These are phyloP conservation scores for Cyclocybe cylindracea DNA, from an alignment of 768 basidiomycete species.

Conservation along the genomic window DNA sequence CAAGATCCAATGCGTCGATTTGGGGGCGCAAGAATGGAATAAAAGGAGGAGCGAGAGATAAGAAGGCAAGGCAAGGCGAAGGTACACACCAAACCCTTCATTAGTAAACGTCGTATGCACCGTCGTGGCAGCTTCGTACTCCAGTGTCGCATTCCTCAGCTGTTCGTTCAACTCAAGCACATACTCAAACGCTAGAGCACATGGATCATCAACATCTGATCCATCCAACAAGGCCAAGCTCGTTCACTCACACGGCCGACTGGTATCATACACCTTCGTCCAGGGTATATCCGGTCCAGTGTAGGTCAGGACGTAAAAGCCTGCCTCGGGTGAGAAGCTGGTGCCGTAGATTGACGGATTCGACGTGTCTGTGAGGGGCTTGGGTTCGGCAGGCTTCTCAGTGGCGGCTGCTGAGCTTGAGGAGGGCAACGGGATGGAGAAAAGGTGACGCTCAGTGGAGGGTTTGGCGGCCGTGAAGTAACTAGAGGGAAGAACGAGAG, in stretches of 20 bases:
- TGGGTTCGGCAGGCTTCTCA: slow-evolving; percentile 37
- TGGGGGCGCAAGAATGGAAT: no score
- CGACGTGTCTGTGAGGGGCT: slow-evolving; percentile 51
- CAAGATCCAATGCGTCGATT: no score
- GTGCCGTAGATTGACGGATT: slow-evolving; percentile 62
- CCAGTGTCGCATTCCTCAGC: slow-evolving; percentile 61
- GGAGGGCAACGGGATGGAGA: slow-evolving; percentile 72
- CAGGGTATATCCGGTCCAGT: slow-evolving; percentile 83
- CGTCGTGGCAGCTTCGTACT: slow-evolving; percentile 74
- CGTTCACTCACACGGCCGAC: slow-evolving; percentile 34
- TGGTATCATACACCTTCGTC: slow-evolving; percentile 74
- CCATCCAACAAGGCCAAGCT: no score
- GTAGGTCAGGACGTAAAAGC: slow-evolving; percentile 83
- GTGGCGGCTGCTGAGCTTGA: slow-evolving; percentile 20
- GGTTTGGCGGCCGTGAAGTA: slow-evolving; percentile 90
- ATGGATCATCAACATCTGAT: not conserved
- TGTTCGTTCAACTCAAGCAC: slow-evolving; percentile 69
- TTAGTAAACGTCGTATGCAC: slow-evolving; percentile 71
- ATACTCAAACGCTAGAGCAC: slow-evolving; percentile 55
- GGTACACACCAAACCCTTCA: slow-evolving; percentile 76
- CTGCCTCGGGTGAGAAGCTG: slow-evolving; percentile 82
- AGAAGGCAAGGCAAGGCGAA: no score
- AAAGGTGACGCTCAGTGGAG: slow-evolving; percentile 83
- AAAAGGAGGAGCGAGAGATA: no score
- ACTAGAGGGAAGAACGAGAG: slow-evolving; percentile 40